Conservation (phyloP, 352 stramenopile genomes). For the Thraustochytrium striatum region DNA sequence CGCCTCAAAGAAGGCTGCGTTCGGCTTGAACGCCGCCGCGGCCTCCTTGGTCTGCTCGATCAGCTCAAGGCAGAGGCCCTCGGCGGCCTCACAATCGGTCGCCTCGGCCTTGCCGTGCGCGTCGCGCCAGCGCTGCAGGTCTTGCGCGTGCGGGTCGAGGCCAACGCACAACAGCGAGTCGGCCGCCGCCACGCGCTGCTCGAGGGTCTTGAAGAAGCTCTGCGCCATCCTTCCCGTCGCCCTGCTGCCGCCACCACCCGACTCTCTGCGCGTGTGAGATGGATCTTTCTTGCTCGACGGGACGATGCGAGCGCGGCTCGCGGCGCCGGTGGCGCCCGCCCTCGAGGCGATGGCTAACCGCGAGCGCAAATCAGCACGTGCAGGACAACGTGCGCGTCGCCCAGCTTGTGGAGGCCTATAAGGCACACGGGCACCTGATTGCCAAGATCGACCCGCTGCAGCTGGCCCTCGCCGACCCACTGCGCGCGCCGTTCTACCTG, state of each 20-base stretch:
- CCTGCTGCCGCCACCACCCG: no score
- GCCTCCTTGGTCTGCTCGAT: constrained; percentile 88
- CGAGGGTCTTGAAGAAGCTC: constrained; percentile 79
- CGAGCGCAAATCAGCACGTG: no score
- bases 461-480: constrained; percentile 13
- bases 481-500: constrained; percentile 41
- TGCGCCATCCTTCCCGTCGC: background rate
- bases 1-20: constrained; percentile 97
- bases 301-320: no score
- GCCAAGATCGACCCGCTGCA: constrained; percentile 40
- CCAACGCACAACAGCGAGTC: constrained; percentile 96
- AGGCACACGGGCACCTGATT: constrained; percentile 37
- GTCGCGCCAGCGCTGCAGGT: constrained; percentile 70
- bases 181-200: constrained; percentile 72
- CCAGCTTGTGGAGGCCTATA: constrained; percentile 38
- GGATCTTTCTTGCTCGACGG: no score
- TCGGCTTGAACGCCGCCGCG: constrained; percentile 95
- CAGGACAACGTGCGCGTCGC: constrained; percentile 13
- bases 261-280: no score
- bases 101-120: constrained; percentile 57
- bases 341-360: no score
- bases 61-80: constrained; percentile 87
- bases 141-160: constrained; percentile 86
- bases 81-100: constrained; percentile 78
- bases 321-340: no score